Conservation (phyloP, 73 alveolate genomes). For the Paramecium biaurelia region DNA sequence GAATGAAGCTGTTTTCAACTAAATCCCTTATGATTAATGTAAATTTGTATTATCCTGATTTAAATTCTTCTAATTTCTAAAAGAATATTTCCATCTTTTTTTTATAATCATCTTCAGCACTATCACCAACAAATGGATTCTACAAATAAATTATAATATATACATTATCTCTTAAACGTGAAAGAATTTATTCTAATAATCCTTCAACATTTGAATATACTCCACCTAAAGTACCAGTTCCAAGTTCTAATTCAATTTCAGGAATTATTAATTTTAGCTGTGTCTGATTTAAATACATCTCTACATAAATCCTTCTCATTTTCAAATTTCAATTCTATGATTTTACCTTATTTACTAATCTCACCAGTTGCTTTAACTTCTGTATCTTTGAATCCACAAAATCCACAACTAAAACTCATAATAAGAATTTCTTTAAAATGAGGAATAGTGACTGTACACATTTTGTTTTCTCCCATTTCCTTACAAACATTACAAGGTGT, state of each 20-base stretch:
- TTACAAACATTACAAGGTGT: slow-evolving; percentile 73
- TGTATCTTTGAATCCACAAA: slow-evolving; percentile 91
- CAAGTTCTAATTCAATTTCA: slow-evolving; percentile 91
- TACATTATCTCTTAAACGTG: slow-evolving; percentile 21
- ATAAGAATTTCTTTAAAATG: slow-evolving; percentile 94
- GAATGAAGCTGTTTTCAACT: slow-evolving; percentile 93
- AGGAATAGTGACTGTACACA: slow-evolving; percentile 95
- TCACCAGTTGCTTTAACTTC: slow-evolving; percentile 96
- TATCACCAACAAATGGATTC: slow-evolving; percentile 86
- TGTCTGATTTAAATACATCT: slow-evolving; percentile 93
- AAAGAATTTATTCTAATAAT: slow-evolving; percentile 64
- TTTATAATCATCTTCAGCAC: slow-evolving; percentile 57
- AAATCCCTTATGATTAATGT: slow-evolving; percentile 94
- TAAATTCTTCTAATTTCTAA: slow-evolving; percentile 72
- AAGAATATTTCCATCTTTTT: slow-evolving; percentile 74
- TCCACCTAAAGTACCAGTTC: slow-evolving; percentile 89
- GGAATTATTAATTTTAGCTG: slow-evolving; percentile 86
- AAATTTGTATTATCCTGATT: slow-evolving; percentile 73
- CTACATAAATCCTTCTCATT: slow-evolving; percentile 84
- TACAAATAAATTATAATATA: not conserved
- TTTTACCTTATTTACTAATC: slow-evolving; percentile 59
- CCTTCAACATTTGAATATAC: slow-evolving; percentile 97
- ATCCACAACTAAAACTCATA: slow-evolving; percentile 93
- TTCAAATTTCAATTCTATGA: slow-evolving; percentile 63
- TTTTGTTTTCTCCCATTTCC: slow-evolving; percentile 68